Percentiles rank a stretch among this genome's conserved stretches.
Evolutionary conservation across 495 filamentous ascomycete species (phyloP).

Genomic region (Annulohypoxylon maeteangense): DNA sequence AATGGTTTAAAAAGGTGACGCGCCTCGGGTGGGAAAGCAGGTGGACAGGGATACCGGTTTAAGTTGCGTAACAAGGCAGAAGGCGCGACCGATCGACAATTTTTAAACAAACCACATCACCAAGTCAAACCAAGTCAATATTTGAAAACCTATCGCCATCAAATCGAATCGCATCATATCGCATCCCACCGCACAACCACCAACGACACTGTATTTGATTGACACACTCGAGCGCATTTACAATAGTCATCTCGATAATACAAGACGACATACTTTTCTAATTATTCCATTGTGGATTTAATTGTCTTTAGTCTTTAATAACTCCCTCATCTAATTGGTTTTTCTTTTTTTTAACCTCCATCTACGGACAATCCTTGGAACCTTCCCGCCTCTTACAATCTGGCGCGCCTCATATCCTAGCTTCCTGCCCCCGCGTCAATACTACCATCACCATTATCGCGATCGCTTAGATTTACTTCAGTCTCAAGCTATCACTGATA

Average conservation of each 20-base stretch:
- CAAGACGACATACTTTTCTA: neutral
- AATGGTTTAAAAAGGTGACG: constrained; percentile 24
- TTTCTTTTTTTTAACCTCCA: neutral
- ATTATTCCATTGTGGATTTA: neutral
- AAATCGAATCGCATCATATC: constrained; percentile 14
- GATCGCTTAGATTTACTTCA: constrained; percentile 15
- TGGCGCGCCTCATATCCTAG: constrained; percentile 34
- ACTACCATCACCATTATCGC: constrained; percentile 26
- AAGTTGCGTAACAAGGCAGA: constrained; percentile 40
- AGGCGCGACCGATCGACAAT: constrained; percentile 43
- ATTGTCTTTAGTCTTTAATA: neutral
- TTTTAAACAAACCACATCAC: constrained; percentile 46
- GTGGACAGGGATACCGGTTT: constrained; percentile 36
- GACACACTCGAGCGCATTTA: neutral
- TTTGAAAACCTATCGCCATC: constrained; percentile 33
- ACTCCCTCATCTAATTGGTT: neutral
- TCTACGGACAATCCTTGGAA: neutral
- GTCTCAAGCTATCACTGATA: constrained; percentile 29
- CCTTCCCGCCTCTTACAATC: neutral
- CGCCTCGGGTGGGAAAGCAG: constrained; percentile 31
- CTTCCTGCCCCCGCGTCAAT: constrained; percentile 38
- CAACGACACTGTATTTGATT: neutral
- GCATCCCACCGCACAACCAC: constrained; percentile 14
- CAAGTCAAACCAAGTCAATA: constrained; percentile 46
- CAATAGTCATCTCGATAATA: neutral